Evolutionary conservation across 352 stramenopile species (phyloP).

Genomic region (Pythium monospermum): DNA sequence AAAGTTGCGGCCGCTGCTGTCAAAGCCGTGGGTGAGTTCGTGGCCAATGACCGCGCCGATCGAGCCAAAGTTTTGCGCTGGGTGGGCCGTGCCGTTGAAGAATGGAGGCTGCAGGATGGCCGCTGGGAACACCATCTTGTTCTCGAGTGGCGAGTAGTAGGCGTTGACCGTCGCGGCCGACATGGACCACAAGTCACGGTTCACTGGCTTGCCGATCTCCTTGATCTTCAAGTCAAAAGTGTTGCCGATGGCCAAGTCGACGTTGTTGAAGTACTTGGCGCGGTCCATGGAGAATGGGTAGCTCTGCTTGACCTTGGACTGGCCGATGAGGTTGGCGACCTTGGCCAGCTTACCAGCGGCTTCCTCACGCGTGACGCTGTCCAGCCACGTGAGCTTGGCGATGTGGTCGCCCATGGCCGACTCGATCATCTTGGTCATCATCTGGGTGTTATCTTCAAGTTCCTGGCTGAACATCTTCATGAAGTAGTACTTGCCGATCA

Average conservation of each 20-base stretch:
- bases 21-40: slow-evolving; percentile 96
- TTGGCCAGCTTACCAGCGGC: slow-evolving; percentile 86
- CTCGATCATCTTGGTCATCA: slow-evolving; percentile 86
- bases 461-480: slow-evolving; percentile 84
- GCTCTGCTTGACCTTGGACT: slow-evolving; percentile 36
- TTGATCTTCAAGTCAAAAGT: slow-evolving; percentile 38
- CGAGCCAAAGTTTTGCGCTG: slow-evolving; percentile 90
- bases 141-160: slow-evolving; percentile 64
- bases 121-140: slow-evolving; percentile 95
- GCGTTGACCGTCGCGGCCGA: slow-evolving; percentile 91
- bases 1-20: slow-evolving; percentile 89
- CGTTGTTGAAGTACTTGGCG: slow-evolving; percentile 37
- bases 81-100: slow-evolving; percentile 77
- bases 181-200: slow-evolving; percentile 87
- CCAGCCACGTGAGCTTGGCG: slow-evolving; percentile 88
- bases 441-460: slow-evolving; percentile 71
- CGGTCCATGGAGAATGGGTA: slow-evolving; percentile 51
- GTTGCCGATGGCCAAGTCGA: slow-evolving; percentile 38
- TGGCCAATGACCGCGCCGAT: slow-evolving; percentile 94
- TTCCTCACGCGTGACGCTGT: slow-evolving; percentile 62
- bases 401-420: slow-evolving; percentile 64
- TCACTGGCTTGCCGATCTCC: slow-evolving; percentile 36
- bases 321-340: slow-evolving; percentile 75
- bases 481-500: slow-evolving; percentile 90
- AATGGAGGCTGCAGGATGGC: slow-evolving; percentile 95